Percentiles rank a stretch among this genome's conserved stretches.
These are phyloP conservation scores for Fusarium chaquense DNA, from an alignment of 2,329 filamentous ascomycete genomes.

Conservation along the genomic window DNA sequence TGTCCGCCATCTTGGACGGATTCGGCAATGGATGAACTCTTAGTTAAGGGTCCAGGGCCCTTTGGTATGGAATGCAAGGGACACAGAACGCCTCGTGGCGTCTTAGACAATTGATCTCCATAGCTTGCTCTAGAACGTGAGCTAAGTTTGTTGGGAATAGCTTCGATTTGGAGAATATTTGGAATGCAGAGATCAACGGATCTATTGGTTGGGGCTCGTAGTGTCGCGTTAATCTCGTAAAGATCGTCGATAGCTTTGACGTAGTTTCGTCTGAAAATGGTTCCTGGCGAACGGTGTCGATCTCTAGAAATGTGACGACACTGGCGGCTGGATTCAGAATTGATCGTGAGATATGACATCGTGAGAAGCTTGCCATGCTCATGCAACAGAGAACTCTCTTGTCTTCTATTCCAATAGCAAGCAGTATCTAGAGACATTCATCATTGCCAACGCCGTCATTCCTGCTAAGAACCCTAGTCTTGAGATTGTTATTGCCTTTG, in stretches of 20 bases:
- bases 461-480: no score
- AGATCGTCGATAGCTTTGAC: constrained; percentile 3
- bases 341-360: not conserved
- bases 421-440: no score
- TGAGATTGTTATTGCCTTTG: no score
- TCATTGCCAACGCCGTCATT: no score
- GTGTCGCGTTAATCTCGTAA: constrained; percentile 4
- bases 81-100: constrained; percentile 21
- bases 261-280: constrained; percentile 11
- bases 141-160: constrained; percentile 4
- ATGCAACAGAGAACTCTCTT: not conserved
- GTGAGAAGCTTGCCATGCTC: not conserved
- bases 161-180: not conserved
- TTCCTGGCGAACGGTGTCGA: constrained; percentile 14
- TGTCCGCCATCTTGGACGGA: constrained; percentile 27
- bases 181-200: constrained; percentile 20
- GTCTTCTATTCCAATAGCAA: not conserved
- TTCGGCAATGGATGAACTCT: constrained; percentile 14
- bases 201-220: not conserved
- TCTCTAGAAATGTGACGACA: constrained; percentile 26
- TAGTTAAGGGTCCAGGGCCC: constrained; percentile 22
- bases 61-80: constrained; percentile 30
- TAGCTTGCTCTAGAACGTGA: not conserved
- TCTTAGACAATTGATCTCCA: constrained; percentile 3
- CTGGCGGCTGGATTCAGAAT: constrained; percentile 27